Conservation (phyloP, 179 eudicot species). For the Carnegiea gigantea region DNA sequence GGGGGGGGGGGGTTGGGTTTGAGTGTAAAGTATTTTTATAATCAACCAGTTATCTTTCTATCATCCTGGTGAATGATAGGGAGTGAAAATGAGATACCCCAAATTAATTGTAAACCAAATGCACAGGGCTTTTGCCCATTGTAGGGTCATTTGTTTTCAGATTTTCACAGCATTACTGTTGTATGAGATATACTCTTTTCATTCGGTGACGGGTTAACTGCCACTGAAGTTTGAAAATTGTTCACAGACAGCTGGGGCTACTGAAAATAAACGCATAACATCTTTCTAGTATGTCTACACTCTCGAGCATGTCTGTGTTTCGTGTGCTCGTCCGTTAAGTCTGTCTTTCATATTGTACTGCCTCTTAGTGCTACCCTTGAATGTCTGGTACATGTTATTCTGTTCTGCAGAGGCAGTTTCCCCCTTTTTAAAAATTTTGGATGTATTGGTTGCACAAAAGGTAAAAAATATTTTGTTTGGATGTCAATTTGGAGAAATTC, state of each 20-base stretch:
- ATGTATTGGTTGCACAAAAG: background rate
- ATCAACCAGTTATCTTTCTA: too few relatives aligned
- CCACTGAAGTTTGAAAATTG: background rate
- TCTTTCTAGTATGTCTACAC: background rate
- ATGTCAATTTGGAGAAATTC: background rate
- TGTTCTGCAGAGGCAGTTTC: background rate
- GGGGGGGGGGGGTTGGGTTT: too few relatives aligned
- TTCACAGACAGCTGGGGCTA: background rate
- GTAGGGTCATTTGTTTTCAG: too few relatives aligned
- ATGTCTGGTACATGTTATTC: background rate
- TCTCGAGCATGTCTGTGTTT: background rate
- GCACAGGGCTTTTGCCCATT: too few relatives aligned
- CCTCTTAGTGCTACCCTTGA: background rate
- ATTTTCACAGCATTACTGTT: too few relatives aligned
- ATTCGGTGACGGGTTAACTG: too few relatives aligned
- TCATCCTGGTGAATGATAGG: too few relatives aligned
- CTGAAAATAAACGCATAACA: background rate
- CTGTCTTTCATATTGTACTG: background rate
- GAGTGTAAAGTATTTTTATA: too few relatives aligned
- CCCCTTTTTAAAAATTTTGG: background rate
- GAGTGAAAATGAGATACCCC: too few relatives aligned
- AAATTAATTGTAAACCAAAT: too few relatives aligned
- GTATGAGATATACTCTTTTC: too few relatives aligned
- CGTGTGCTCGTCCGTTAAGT: background rate
- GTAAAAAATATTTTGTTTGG: background rate